Evolutionary conservation across 2,329 filamentous ascomycete genomes (phyloP).

Genomic region (Fusarium lateritium): DNA sequence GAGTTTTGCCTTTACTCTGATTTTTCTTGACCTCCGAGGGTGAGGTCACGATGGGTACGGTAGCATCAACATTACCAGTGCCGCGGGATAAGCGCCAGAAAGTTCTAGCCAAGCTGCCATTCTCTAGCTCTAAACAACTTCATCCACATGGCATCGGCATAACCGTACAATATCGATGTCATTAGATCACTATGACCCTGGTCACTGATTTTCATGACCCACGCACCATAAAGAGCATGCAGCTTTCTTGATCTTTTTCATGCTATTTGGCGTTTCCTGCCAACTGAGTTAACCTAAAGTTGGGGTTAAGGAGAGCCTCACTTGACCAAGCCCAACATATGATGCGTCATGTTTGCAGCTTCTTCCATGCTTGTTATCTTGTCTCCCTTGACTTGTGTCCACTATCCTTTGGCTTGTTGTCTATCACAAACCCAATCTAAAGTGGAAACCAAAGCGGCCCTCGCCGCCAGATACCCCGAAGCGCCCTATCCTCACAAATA

Average conservation of each 20-base stretch:
- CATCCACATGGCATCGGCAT: constrained; percentile 3
- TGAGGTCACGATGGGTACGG: too few species aligned
- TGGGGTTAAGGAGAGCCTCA: background rate
- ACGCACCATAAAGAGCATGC: constrained; percentile 41
- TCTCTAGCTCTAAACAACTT: constrained; percentile 16
- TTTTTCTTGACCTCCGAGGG: too few species aligned
- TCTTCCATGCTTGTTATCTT: background rate
- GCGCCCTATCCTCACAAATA: constrained; percentile 16
- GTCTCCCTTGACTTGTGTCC: constrained; percentile 7
- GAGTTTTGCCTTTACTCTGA: too few species aligned
- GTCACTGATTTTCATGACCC: constrained; percentile 16
- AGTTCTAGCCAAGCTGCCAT: constrained; percentile 31
- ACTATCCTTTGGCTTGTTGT: background rate
- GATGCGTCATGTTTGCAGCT: constrained; percentile 2
- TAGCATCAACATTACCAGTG: constrained; percentile 18
- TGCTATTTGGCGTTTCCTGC: constrained; percentile 19
- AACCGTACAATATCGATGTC: constrained; percentile 5
- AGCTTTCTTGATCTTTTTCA: constrained; percentile 18
- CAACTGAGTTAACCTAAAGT: background rate
- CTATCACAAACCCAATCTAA: constrained; percentile 3
- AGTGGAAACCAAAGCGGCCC: constrained; percentile 25
- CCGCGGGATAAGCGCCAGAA: constrained; percentile 45
- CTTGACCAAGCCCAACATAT: background rate
- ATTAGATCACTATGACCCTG: constrained; percentile 15
- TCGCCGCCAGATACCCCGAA: constrained; percentile 19